Base-by-base conservation (phyloP, 345 rosid genomes). In the Capsella bursapastoris region DNA sequence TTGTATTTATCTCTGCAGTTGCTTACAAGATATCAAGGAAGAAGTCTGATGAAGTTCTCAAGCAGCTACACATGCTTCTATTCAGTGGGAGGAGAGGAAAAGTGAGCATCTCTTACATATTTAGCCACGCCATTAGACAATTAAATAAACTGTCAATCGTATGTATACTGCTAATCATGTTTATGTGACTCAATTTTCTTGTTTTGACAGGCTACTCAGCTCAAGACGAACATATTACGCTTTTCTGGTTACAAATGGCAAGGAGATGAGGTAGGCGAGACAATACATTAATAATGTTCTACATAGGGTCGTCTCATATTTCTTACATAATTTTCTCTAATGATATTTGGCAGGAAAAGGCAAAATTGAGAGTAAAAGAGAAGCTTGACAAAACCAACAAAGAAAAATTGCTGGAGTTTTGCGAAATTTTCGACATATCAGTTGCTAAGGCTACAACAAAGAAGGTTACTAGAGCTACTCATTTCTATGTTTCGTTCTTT, bases 161-260 rank as follows among this genome's bases (percentile, higher is more conserved):
- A 22, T 22, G 25, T 22, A 22, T 22, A 22, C 15, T 66, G 57
- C 51, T 25, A 45, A 43, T 57, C 51, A 58, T 64, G 57, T 51
- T 59, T 47, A 56, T 75, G 59, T 50, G 61, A 76, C 68, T 67
- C 55, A 15, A n/a, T 40, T 68, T 72, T 79, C 68, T 72, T 82
- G 16, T 62, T 80, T 62, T 79, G 76, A 84, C 92, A 94, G 99
- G 97, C 97, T 38, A 55, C 82, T 76, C 90, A 90, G 80, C 67
- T 94, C 76, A 94, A 87, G 91, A 82, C 86, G 62, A 85, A 94
- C 77, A 83, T 94, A 75, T 82, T 87, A 27, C 86, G 88, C 53
- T 94, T 94, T 77, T 92, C 99, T 81, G 99, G 99, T 62, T 94
- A 83, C 82, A 90, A 82, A 34, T 92, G 97, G 99, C 93, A 79